These are phyloP conservation scores for Corniculantispora saksenae DNA, from an alignment of 2,329 filamentous ascomycete species.

Conservation along the genomic window DNA sequence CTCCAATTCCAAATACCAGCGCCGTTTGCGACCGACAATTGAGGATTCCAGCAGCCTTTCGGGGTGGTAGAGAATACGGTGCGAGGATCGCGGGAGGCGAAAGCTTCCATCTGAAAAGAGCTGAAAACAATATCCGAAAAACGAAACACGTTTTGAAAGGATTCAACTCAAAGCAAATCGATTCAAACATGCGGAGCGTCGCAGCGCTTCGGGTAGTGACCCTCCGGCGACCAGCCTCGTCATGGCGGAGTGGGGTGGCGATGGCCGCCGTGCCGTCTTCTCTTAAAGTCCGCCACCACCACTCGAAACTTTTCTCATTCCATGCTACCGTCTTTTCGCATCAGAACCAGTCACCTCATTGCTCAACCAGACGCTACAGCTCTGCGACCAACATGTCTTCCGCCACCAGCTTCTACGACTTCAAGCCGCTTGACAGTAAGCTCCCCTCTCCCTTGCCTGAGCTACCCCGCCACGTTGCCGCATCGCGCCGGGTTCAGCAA, in stretches of 20 bases:
- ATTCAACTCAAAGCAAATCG: not conserved
- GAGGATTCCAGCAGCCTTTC: not conserved
- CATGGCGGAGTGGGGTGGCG: constrained; percentile 11
- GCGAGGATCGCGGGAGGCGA: not conserved
- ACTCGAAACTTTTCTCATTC: not conserved
- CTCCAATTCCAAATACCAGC: not conserved
- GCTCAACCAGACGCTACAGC: not conserved
- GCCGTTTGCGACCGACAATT: not conserved
- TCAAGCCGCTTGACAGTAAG: constrained; percentile 80
- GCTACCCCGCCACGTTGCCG: not conserved
- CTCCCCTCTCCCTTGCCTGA: constrained; percentile 26
- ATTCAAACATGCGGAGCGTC: not conserved
- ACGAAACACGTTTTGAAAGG: not conserved
- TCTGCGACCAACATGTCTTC: constrained; percentile 39
- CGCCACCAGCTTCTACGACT: constrained; percentile 69
- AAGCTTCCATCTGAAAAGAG: not conserved
- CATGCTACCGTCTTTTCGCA: not conserved
- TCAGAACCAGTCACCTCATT: not conserved
- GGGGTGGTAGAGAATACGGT: not conserved
- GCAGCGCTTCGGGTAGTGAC: constrained; percentile 10
- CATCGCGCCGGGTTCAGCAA: not conserved
- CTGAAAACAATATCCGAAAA: too few species aligned
- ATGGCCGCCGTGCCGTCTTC: not conserved
- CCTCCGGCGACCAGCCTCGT: constrained; percentile 14
- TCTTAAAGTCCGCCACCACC: constrained; percentile 7